Conservation (phyloP, 176 grass and related monocot genomes). For the Zea luxurians region DNA sequence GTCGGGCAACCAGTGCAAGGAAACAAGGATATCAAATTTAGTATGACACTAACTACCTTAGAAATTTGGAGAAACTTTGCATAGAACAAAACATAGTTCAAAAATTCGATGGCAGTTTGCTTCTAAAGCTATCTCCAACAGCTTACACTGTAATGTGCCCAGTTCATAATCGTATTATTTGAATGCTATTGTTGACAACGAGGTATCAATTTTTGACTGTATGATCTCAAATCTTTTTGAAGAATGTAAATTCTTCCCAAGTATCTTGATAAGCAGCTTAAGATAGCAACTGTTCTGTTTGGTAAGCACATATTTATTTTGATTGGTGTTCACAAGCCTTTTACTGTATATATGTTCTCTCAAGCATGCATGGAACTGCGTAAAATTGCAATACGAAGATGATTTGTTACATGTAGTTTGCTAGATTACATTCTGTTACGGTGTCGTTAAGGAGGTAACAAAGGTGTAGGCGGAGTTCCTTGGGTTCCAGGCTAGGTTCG, state of each 20-base stretch:
- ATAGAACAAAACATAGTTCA: too few species aligned
- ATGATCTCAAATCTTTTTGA: slow-evolving; percentile 88
- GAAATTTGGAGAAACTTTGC: too few species aligned
- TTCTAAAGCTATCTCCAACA: too few species aligned
- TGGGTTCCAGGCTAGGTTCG: neutral
- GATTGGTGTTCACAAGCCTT: neutral
- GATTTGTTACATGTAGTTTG: neutral
- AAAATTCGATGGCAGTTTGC: too few species aligned
- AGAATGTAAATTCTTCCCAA: slow-evolving; percentile 91
- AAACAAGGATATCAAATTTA: too few species aligned
- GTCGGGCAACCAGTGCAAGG: too few species aligned
- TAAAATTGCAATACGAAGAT: neutral
- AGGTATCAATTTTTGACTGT: slow-evolving; percentile 58
- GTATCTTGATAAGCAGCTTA: slow-evolving; percentile 83
- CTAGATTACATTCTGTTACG: neutral
- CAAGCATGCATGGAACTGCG: neutral
- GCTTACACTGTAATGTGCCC: neutral
- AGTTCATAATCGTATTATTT: slow-evolving; percentile 11
- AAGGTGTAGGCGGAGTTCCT: neutral
- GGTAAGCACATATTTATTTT: slow-evolving; percentile 49
- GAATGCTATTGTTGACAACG: slow-evolving; percentile 46
- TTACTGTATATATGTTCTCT: slow-evolving; percentile 3
- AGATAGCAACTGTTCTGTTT: slow-evolving; percentile 78
- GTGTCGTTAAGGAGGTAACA: neutral
- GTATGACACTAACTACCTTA: too few species aligned